Evolutionary conservation across 768 basidiomycete species (phyloP).

Genomic region (Leccinum longicurvipes): DNA sequence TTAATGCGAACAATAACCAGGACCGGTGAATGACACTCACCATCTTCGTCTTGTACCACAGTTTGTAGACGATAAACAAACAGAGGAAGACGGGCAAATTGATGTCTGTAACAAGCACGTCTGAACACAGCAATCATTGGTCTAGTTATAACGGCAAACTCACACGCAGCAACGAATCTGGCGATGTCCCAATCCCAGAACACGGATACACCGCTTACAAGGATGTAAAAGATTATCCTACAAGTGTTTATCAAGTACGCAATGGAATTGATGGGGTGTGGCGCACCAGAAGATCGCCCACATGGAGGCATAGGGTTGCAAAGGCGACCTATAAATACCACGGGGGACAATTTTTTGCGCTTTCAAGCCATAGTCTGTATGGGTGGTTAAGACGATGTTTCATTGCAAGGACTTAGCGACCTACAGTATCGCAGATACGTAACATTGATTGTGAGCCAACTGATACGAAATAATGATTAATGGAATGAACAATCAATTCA

Average conservation of each 20-base stretch:
- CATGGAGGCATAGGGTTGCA: slow-evolving; percentile 67
- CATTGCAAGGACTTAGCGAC: slow-evolving; percentile 20
- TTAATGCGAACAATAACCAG: background rate
- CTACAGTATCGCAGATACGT: slow-evolving; percentile 71
- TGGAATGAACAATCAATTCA: slow-evolving; percentile 31
- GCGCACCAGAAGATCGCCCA: slow-evolving; percentile 73
- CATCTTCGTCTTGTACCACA: slow-evolving; percentile 26
- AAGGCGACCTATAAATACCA: slow-evolving; percentile 56
- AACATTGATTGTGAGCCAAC: slow-evolving; percentile 66
- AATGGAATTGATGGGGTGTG: slow-evolving; percentile 19
- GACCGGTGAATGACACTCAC: background rate
- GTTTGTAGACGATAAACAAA: slow-evolving; percentile 45
- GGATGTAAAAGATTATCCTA: slow-evolving; percentile 47
- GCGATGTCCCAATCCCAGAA: slow-evolving; percentile 62
- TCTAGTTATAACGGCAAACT: background rate
- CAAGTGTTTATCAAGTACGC: background rate
- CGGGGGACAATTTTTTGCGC: slow-evolving; percentile 51
- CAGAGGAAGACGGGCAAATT: slow-evolving; percentile 40
- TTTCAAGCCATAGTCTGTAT: slow-evolving; percentile 14
- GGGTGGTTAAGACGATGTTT: slow-evolving; percentile 32
- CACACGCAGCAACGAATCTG: slow-evolving; percentile 46
- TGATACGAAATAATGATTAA: slow-evolving; percentile 41
- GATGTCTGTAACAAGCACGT: slow-evolving; percentile 31
- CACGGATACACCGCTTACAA: slow-evolving; percentile 53
- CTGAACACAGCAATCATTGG: background rate